Evolutionary conservation across 768 basidiomycete species (phyloP), one percentile per base, ranked within the genome.

Genomic region (Tulasnella sp.): DNA sequence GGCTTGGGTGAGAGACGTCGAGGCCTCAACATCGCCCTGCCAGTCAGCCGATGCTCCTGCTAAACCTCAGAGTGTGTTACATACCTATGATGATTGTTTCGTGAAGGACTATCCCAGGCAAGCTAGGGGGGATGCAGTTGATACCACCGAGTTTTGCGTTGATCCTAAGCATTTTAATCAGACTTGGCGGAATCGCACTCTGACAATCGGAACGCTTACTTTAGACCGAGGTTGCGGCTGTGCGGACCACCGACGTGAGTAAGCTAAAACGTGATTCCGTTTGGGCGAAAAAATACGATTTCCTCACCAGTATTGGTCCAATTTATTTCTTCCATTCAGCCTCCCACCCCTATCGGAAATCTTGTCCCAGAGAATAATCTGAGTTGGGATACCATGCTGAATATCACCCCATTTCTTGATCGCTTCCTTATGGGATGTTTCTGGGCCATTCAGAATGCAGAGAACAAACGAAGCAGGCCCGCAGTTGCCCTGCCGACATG

Each of bases 351-450:
- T 68, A 14, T 68, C 38, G 39, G 69, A 72, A 17, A 76, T 34
- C 42, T 76, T 76, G 34, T 36, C 15, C 25, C 67, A 64, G 25
- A 76, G 38, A 52, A 76, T 67, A 11, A 76, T 39, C n/a, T 76
- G 75, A 6, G 67, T 76, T 5, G 75, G 64, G 45, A 76, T 70
- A 40, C 75, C 75, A 19, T 37, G 36, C 14, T 19, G 6, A 40
- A 76, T 39, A 19, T 76, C 75, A 31, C 75, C 75, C 36, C 69
- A 76, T 68, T 64, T n/a, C 67, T 76, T 76, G 25, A 76, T 76
- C 29, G 19, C 73, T 58, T 42, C 49, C 22, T 72, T 72, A 19
- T 39, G 37, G 3, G 71, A 64, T 29, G 58, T 64, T 5, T 25
- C 58, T 29, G 29, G 58, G 14, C 58, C 58, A 11, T 64, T 34